A percentile compares a stretch with the other conserved stretches of the same genome.
phyloP scores from a whole-genome alignment of 768 basidiomycete genomes.

The Serendipita sp. region DNA sequence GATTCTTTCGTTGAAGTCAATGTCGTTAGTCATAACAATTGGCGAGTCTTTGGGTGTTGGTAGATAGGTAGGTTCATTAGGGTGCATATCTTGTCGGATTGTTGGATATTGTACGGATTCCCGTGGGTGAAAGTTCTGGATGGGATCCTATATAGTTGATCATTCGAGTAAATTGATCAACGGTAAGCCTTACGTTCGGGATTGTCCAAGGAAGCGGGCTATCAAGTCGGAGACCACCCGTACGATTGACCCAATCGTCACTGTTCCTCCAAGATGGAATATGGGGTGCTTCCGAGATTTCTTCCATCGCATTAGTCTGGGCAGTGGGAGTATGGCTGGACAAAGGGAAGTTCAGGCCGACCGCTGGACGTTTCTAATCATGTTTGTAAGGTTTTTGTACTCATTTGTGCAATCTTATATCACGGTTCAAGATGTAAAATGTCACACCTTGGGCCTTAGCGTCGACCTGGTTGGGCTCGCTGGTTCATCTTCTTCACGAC shows the following conservation, averaged over 20 bases:
- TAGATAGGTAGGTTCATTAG: neutral
- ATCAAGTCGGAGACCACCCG: slow-evolving; percentile 49
- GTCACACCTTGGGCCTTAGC: neutral
- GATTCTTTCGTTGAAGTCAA: neutral
- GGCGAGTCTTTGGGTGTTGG: slow-evolving; percentile 3
- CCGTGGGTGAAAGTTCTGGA: neutral
- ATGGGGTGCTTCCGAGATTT: neutral
- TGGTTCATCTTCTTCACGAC: neutral
- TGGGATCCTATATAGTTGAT: neutral
- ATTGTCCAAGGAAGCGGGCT: slow-evolving; percentile 20
- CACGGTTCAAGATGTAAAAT: neutral
- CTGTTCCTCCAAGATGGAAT: neutral
- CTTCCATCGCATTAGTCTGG: neutral
- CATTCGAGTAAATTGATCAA: neutral
- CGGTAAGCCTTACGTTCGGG: neutral
- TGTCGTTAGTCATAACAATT: neutral
- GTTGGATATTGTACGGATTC: neutral
- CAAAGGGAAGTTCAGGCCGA: neutral
- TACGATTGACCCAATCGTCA: slow-evolving; percentile 65
- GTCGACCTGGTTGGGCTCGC: neutral
- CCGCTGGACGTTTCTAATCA: neutral
- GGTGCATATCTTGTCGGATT: neutral
- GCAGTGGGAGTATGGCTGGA: neutral
- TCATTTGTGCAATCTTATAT: neutral
- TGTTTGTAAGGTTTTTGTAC: neutral